Percentiles rank a stretch among this genome's conserved stretches.
Evolutionary conservation across 495 filamentous ascomycete genomes (phyloP).

Genomic region (Aspergillus hancockii): DNA sequence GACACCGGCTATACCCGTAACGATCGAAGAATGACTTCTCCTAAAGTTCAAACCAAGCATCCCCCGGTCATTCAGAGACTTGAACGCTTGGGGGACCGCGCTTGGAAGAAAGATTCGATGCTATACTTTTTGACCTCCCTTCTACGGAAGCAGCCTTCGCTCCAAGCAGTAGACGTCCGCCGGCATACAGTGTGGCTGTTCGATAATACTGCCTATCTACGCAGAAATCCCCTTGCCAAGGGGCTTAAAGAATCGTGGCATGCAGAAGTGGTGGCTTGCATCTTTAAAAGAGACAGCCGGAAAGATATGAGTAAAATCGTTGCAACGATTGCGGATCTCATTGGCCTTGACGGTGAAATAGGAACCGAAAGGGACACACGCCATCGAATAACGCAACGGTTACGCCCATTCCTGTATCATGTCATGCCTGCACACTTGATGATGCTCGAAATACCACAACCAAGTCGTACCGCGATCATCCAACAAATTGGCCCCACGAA

Average conservation of each 20-base stretch:
- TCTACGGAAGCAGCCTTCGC: conserved; percentile 30
- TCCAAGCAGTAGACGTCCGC: conserved; percentile 40
- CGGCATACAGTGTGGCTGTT: conserved; percentile 81
- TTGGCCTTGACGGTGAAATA: conserved; percentile 63
- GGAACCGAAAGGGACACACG: conserved; percentile 60
- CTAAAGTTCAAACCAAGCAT: conserved; percentile 10
- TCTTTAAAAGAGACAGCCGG: conserved; percentile 71
- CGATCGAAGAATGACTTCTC: conserved; percentile 10
- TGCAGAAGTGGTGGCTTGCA: conserved; percentile 77
- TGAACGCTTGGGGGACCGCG: conserved; percentile 10
- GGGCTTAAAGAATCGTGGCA: conserved; percentile 58
- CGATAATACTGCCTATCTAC: conserved; percentile 82
- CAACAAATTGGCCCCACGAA: conserved; percentile 69
- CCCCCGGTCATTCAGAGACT: conserved; percentile 12
- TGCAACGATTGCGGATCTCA: conserved; percentile 65
- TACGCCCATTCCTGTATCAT: conserved; percentile 75
- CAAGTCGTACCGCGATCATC: conserved; percentile 32
- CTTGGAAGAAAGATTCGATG: conserved; percentile 32
- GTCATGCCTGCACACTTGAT: conserved; percentile 69
- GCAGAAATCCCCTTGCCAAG: conserved; percentile 24
- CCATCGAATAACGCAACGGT: conserved; percentile 63
- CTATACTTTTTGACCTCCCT: conserved; percentile 33
- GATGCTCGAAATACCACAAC: conserved; percentile 55
- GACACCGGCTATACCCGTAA: not conserved
- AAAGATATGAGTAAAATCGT: conserved; percentile 66